Conservation (phyloP, 2,329 filamentous ascomycete species). For the Cladophialophora chaetospira region DNA sequence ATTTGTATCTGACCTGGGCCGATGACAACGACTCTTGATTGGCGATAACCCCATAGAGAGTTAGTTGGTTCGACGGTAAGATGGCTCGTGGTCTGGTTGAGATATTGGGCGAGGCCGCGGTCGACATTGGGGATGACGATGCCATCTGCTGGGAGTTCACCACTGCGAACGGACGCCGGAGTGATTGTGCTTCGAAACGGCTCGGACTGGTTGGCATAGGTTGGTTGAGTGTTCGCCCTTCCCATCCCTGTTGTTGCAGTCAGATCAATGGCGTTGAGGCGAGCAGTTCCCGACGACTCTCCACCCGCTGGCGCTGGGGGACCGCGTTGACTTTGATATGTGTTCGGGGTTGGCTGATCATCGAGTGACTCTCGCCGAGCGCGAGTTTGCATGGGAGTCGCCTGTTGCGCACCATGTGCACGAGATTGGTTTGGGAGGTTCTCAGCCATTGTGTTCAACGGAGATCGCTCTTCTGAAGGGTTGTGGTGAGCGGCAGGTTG, state of each 20-base stretch:
- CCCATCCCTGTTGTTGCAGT: background rate
- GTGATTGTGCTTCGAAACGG: background rate
- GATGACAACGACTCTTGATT: background rate
- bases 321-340: too few relatives aligned
- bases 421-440: too few relatives aligned
- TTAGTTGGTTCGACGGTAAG: background rate
- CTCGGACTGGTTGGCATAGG: background rate
- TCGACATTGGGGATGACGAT: background rate
- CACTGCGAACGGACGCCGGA: background rate
- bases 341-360: too few relatives aligned
- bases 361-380: too few relatives aligned
- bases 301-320: too few relatives aligned
- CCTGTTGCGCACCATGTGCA: too few relatives aligned
- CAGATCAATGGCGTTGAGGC: background rate
- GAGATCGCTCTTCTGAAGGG: too few relatives aligned
- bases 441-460: too few relatives aligned
- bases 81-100: background rate
- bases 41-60: background rate
- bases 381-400: too few relatives aligned
- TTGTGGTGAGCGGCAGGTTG: too few relatives aligned
- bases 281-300: background rate
- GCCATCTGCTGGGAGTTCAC: background rate
- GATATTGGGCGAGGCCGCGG: background rate
- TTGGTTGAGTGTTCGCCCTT: background rate
- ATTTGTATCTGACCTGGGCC: background rate